A percentile compares a stretch with the other conserved stretches of the same genome.
phyloP scores from a whole-genome alignment of 345 rosid genomes.

The Dimocarpus longan region DNA sequence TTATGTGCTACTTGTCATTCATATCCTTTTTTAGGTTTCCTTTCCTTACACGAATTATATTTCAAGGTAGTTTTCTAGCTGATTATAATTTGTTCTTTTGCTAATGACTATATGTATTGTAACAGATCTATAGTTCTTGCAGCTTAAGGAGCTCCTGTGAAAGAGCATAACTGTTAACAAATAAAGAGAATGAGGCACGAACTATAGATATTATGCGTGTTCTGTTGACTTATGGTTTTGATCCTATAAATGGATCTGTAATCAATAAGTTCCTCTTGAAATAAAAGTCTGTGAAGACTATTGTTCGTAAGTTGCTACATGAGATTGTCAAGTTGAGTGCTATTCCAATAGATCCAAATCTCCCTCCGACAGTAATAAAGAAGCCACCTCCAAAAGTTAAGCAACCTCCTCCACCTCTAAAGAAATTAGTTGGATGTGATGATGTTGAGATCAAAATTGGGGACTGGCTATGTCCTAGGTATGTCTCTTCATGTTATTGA shows the following conservation, averaged over 20 bases:
- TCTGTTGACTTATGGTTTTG: too few species aligned
- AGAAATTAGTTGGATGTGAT: constrained; percentile 91
- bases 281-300: constrained; percentile 78
- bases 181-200: too few species aligned
- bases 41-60: neutral
- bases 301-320: constrained; percentile 82
- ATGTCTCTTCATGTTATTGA: constrained; percentile 35
- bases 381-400: constrained; percentile 93
- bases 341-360: constrained; percentile 93
- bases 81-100: too few species aligned
- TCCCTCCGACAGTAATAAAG: constrained; percentile 83
- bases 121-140: too few species aligned
- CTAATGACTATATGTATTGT: too few species aligned
- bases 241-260: constrained; percentile 54
- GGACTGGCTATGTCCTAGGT: constrained; percentile 98
- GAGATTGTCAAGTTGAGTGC: constrained; percentile 85
- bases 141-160: too few species aligned
- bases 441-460: constrained; percentile 98
- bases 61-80: constrained; percentile 7
- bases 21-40: neutral
- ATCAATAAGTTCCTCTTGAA: constrained; percentile 62
- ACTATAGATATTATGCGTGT: too few species aligned
- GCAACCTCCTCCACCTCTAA: constrained; percentile 94
- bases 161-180: constrained; percentile 72
- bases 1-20: neutral